Conservation (phyloP, 2,329 filamentous ascomycete species). For the Daldinia sp. region DNA sequence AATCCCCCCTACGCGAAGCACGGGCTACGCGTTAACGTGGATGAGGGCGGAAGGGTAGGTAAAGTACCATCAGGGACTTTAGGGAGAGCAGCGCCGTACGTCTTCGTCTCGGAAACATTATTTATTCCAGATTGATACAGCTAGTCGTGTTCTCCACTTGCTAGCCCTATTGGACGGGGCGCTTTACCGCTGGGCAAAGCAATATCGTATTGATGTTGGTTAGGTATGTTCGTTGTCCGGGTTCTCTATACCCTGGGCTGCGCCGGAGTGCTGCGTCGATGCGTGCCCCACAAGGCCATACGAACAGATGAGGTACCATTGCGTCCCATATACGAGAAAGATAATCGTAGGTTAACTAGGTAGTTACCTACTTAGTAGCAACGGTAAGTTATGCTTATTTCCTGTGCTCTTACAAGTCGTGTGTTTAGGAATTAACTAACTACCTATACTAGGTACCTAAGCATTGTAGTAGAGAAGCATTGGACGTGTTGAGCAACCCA, state of each 20-base stretch:
- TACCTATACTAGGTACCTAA: neutral
- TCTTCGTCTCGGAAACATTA: neutral
- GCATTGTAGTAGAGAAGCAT: neutral
- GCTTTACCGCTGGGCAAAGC: neutral
- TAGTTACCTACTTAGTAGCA: neutral
- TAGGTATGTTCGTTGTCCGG: neutral
- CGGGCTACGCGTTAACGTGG: neutral
- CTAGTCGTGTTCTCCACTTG: neutral
- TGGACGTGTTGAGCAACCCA: neutral
- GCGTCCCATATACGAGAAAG: neutral
- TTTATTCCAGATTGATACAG: neutral
- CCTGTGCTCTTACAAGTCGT: neutral
- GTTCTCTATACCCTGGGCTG: constrained; percentile 6
- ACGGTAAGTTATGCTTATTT: neutral
- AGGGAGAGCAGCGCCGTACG: neutral
- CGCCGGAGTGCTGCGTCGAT: constrained; percentile 16
- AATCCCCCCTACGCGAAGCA: constrained; percentile 3
- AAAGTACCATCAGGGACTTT: neutral
- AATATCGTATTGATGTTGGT: constrained; percentile 1
- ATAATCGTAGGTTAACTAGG: neutral
- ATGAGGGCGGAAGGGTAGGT: neutral
- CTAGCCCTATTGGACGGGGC: neutral
- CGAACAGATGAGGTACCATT: constrained; percentile 1
- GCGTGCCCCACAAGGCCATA: constrained; percentile 4
- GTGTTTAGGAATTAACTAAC: too few relatives aligned